Evolutionary conservation across 2,329 filamentous ascomycete species (phyloP), one percentile per base, ranked within the genome.

Genomic region (Fusarium sp.): DNA sequence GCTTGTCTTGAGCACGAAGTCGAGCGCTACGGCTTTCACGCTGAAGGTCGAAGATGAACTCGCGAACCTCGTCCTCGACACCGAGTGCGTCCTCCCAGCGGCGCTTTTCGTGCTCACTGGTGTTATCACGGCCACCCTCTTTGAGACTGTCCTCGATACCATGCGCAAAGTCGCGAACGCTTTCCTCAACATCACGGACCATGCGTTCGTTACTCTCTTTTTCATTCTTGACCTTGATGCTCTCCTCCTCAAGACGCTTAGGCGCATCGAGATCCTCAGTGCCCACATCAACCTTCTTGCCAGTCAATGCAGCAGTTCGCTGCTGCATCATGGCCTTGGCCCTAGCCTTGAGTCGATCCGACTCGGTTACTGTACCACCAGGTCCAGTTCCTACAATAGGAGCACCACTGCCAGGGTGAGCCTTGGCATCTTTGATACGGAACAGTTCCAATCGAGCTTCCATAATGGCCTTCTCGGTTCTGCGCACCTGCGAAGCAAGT

Each of bases 311-410:
- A 62, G 96, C 96, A 74, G 96, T 95, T 66, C 96, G 92, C 78
- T 97, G 95, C 83, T 98, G 95, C 96, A 99, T 99, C 91, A 98
- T 97, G 42, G 95, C 95, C 83, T 95, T 97, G 36, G 96, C 95
- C 75, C 95, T 91, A 39, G 96, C 96, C 85, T 98, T 98, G 74
- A 98, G 89, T 59, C 95, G 91, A 82, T 99, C 96, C 7, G 94
- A 93, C 82, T 99, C 96, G 0, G 96, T 99, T 45, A 99, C 90
- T 47, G 90, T 84, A 57, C 96, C 96, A 46, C 95, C 95, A 64
- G 95, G 95, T 14, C 96, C 96, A 68, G 95, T 98, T 49, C 96
- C 96, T 65, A 98, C 90, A 71, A 99, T 94, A 35, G 91, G 88
- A 25, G 92, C 87, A 14, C 94, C 92, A 78, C 92, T 94, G 72